Evolutionary conservation across 306 rosid species (phyloP), one percentile per base, ranked within the genome.

Genomic region (Dryas alaskensis): DNA sequence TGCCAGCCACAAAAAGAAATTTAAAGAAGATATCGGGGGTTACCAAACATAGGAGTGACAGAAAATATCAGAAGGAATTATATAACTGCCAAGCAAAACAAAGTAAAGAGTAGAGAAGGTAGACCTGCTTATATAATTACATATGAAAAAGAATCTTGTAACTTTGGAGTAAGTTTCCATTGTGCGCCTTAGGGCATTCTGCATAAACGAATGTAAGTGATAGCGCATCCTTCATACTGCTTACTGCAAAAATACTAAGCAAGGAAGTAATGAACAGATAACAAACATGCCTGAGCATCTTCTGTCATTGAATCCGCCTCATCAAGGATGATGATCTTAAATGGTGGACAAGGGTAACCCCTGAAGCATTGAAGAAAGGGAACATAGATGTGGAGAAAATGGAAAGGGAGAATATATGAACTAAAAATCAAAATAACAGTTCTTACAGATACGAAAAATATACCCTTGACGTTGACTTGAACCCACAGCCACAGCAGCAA

Each of bases 221-320:
- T 14, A 67, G 19, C 45, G 70, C 70, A 63, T 61, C 12, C 57
- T 70, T 17, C 61, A 52, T 40, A 73, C 57, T 22, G 52, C 11
- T 64, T 5, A 52, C 13, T 39, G 22, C 50, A 42, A 55, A 27
- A 61, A 50, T 25, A 11, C 9, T 45, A 45, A 8, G 0, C 11
- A 44, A 8, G 42, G 31, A 27, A 27, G 53, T 6, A 57, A 45
- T 13, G 49, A 72, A 81, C 8, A 55, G 45, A 55, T 12, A 72
- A 63, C 0, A 81, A 67, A 64, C 82, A 64, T 86, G 74, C 97
- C 95, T 89, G 97, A 87, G 99, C 97, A 86, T 94, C 97, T 88
- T 94, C 97, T 0, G 97, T 92, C 97, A 94, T 94, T 61, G 99
- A 94, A 81, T 94, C 99, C 0, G 99, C 99, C 85, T 94, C 99